These are phyloP conservation scores for Parathielavia hyrcaniae DNA, from an alignment of 495 filamentous ascomycete genomes.

Conservation along the genomic window DNA sequence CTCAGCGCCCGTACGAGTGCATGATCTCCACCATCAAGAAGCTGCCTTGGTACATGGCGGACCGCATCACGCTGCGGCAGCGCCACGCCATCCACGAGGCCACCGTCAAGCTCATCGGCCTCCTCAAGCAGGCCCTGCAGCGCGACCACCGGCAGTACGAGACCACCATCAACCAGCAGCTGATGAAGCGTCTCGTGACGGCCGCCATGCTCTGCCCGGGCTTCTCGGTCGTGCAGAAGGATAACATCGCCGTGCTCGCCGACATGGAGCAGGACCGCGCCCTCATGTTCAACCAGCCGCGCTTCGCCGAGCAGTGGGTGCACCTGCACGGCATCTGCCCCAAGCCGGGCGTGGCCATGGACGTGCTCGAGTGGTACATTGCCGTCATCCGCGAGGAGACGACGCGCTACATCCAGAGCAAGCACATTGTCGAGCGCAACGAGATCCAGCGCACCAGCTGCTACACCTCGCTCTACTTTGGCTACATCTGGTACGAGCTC, in stretches of 20 bases:
- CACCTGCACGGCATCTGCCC: constrained; percentile 38
- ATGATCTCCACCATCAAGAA: constrained; percentile 71
- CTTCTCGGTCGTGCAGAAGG: constrained; percentile 58
- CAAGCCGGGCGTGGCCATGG: constrained; percentile 36
- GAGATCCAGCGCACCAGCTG: constrained; percentile 30
- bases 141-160: constrained; percentile 34
- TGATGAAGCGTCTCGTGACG: constrained; percentile 53
- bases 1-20: constrained; percentile 68
- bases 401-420: constrained; percentile 17
- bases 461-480: constrained; percentile 36
- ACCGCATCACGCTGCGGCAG: constrained; percentile 58
- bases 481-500: constrained; percentile 42
- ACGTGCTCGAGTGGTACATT: constrained; percentile 51
- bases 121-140: constrained; percentile 20
- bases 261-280: constrained; percentile 20
- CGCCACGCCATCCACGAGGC: constrained; percentile 54
- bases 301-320: constrained; percentile 36
- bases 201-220: constrained; percentile 57
- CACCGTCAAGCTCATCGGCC: constrained; percentile 42
- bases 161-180: constrained; percentile 43
- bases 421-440: constrained; percentile 24
- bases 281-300: constrained; percentile 34
- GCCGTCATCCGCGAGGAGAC: constrained; percentile 47
- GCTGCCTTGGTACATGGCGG: constrained; percentile 62
- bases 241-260: constrained; percentile 38